A percentile compares a stretch with the other conserved stretches of the same genome.
Evolutionary conservation across 2,329 filamentous ascomycete species (phyloP).

Genomic region (Hypoxylon sp.): DNA sequence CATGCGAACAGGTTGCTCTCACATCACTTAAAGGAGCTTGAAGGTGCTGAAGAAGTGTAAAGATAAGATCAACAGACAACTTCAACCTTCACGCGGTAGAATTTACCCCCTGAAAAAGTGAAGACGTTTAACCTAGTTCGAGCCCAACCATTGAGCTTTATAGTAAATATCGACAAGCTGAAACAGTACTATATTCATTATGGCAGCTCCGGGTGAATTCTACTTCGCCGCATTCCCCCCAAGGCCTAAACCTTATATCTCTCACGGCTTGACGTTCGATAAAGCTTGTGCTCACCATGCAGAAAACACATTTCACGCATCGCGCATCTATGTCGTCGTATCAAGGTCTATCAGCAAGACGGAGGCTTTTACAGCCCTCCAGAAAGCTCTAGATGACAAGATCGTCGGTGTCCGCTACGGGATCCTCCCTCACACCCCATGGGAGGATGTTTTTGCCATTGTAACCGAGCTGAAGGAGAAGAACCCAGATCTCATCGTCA

Average conservation of each 20-base stretch:
- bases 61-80: neutral
- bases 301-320: slow-evolving; percentile 48
- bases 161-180: slow-evolving; percentile 16
- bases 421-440: slow-evolving; percentile 53
- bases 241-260: slow-evolving; percentile 45
- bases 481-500: slow-evolving; percentile 52
- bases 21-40: slow-evolving; percentile 18
- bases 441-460: slow-evolving; percentile 53
- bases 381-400: slow-evolving; percentile 47
- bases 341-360: slow-evolving; percentile 54
- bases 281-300: slow-evolving; percentile 52
- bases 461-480: slow-evolving; percentile 47
- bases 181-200: slow-evolving; percentile 33
- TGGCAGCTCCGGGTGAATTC: slow-evolving; percentile 40
- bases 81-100: neutral
- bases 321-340: slow-evolving; percentile 53
- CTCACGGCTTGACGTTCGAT: slow-evolving; percentile 49
- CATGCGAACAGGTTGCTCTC: neutral
- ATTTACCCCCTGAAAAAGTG: neutral
- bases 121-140: neutral
- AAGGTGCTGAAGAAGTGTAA: neutral
- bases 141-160: slow-evolving; percentile 19
- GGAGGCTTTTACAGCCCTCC: slow-evolving; percentile 46
- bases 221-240: slow-evolving; percentile 27
- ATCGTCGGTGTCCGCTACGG: slow-evolving; percentile 52